These are phyloP conservation scores for Macadamia integrifolia DNA, from an alignment of 164 flowering plant species.

Conservation along the genomic window DNA sequence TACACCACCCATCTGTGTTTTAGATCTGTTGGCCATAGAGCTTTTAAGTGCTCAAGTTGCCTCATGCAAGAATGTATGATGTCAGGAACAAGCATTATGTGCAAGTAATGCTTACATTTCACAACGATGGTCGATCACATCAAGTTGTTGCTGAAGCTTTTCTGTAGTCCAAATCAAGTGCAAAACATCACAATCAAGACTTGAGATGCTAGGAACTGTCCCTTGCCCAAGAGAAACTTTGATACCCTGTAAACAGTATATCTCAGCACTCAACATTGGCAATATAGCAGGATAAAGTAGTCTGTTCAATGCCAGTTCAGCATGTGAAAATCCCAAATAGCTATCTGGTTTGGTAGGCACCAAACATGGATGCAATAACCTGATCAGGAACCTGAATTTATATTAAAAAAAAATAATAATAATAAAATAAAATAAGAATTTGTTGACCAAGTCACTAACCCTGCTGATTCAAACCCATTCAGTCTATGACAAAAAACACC, in stretches of 20 bases:
- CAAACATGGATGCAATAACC: background rate
- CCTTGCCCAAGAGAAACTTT: constrained; percentile 63
- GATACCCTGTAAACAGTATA: constrained; percentile 52
- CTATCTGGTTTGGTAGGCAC: background rate
- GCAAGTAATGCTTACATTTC: constrained; percentile 35
- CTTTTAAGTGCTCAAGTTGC: background rate
- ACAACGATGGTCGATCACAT: constrained; percentile 59
- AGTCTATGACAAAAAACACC: background rate
- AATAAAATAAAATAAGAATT: too few relatives aligned
- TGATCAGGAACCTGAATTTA: too few relatives aligned
- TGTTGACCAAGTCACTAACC: background rate
- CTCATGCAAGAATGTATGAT: background rate
- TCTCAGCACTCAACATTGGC: background rate
- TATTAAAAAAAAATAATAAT: too few relatives aligned
- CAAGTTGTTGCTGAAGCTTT: constrained; percentile 73
- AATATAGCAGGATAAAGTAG: background rate
- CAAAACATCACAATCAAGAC: constrained; percentile 52
- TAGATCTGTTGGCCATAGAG: too few relatives aligned
- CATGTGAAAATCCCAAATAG: background rate
- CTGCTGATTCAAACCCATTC: background rate
- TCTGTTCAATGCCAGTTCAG: background rate
- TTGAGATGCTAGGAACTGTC: constrained; percentile 42
- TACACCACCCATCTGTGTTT: too few relatives aligned
- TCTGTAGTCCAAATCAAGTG: constrained; percentile 73
- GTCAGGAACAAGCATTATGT: constrained; percentile 1